A percentile compares a stretch with the other conserved stretches of the same genome.
phyloP scores from a whole-genome alignment of 164 flowering plant genomes.

The Echeveria elegans region DNA sequence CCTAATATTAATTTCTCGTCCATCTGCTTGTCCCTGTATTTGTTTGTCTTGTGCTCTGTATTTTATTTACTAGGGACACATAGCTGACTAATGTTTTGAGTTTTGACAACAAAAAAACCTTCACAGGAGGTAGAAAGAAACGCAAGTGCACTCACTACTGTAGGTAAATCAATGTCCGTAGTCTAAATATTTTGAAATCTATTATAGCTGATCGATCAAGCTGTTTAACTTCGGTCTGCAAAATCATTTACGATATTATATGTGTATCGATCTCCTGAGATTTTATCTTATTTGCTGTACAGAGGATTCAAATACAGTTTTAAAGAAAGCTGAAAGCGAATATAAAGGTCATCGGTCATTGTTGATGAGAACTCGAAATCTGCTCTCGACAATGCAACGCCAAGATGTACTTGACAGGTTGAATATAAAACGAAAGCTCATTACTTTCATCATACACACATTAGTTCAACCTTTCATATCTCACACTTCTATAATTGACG shows the following conservation, averaged over 20 bases:
- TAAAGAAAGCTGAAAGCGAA: constrained; percentile 81
- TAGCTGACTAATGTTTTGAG: background rate
- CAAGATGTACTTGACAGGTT: constrained; percentile 88
- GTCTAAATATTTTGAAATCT: background rate
- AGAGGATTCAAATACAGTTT: constrained; percentile 78
- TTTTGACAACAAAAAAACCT: background rate
- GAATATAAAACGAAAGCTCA: background rate
- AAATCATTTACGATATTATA: background rate
- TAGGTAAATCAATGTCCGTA: constrained; percentile 39
- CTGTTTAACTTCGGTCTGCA: background rate
- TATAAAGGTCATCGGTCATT: constrained; percentile 86
- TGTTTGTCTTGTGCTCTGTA: background rate
- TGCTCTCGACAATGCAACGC: constrained; percentile 82
- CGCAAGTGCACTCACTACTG: constrained; percentile 57
- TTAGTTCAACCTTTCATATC: background rate
- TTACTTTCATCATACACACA: background rate
- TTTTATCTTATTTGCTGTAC: too few relatives aligned
- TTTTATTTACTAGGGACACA: background rate
- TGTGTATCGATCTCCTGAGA: background rate
- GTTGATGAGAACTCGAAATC: constrained; percentile 67
- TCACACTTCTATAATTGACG: constrained; percentile 2
- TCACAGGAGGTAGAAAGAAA: constrained; percentile 91
- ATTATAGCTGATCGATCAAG: background rate
- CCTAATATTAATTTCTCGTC: background rate
- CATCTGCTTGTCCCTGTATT: background rate